phyloP scores from a whole-genome alignment of 2,329 filamentous ascomycete species.

The Fusarium sp. region DNA sequence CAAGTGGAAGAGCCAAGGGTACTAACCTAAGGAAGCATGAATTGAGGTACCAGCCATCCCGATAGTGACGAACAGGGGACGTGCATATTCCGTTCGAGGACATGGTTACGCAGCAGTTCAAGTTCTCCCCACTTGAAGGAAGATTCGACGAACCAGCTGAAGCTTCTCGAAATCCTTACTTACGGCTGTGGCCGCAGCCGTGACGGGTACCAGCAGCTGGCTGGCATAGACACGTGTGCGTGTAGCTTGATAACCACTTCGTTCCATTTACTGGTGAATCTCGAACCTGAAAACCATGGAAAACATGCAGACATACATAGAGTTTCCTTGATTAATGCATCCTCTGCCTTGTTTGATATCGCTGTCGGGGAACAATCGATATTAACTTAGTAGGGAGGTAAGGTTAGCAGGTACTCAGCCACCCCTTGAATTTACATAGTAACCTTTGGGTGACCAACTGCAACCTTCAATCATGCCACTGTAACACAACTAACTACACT shows the following conservation, averaged over 20 bases:
- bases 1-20: neutral
- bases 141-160: constrained; percentile 19
- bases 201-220: constrained; percentile 29
- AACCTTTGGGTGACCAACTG: neutral
- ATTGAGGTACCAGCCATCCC: neutral
- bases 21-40: neutral
- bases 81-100: constrained; percentile 2
- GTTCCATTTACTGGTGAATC: neutral
- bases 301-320: neutral
- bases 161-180: constrained; percentile 16
- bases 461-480: constrained; percentile 13
- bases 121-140: constrained; percentile 9
- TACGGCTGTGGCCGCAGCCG: constrained; percentile 21
- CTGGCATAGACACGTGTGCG: constrained; percentile 25
- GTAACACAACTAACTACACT: constrained; percentile 7
- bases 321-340: constrained; percentile 5
- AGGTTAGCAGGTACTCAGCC: no score
- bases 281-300: constrained; percentile 2
- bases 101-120: constrained; percentile 21
- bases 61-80: neutral
- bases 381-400: no score
- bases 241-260: constrained; percentile 17
- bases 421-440: constrained; percentile 4
- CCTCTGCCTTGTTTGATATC: constrained; percentile 27
- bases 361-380: neutral